Conservation (phyloP, 805 yeast species). For the Starmerella stellata region DNA sequence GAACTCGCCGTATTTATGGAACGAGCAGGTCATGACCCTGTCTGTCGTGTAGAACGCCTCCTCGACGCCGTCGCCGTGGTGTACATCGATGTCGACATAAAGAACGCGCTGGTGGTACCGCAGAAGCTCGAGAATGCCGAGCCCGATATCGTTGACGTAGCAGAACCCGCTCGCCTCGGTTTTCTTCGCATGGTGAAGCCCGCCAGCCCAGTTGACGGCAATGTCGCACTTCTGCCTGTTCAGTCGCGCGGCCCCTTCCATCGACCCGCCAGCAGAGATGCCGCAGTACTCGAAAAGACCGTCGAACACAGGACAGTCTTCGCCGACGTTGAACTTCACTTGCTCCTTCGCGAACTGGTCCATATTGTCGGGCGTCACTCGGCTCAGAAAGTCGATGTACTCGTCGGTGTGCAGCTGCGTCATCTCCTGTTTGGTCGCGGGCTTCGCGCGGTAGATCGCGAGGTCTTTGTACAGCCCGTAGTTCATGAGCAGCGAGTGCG, state of each 20-base stretch:
- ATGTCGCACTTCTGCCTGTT: conserved; percentile 78
- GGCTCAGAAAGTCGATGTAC: conserved; percentile 75
- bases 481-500: conserved; percentile 90
- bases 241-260: conserved; percentile 68
- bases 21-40: conserved; percentile 88
- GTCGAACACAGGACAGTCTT: conserved; percentile 88
- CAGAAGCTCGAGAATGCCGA: conserved; percentile 67
- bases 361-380: conserved; percentile 84
- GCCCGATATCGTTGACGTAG: conserved; percentile 82
- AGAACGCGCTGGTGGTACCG: conserved; percentile 83
- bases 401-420: conserved; percentile 97
- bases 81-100: conserved; percentile 86
- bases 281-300: conserved; percentile 84
- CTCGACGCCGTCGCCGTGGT: conserved; percentile 96
- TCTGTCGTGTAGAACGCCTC: conserved; percentile 92
- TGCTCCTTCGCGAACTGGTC: conserved; percentile 77
- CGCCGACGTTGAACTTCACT: conserved; percentile 86
- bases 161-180: conserved; percentile 90
- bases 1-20: conserved; percentile 90
- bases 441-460: conserved; percentile 94
- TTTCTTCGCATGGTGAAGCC: conserved; percentile 91
- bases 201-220: conserved; percentile 94
- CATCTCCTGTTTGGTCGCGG: conserved; percentile 96
- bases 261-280: conserved; percentile 80
- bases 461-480: conserved; percentile 90